These are phyloP conservation scores for Kuraishia piskuri DNA, from an alignment of 805 yeast genomes.

Conservation along the genomic window DNA sequence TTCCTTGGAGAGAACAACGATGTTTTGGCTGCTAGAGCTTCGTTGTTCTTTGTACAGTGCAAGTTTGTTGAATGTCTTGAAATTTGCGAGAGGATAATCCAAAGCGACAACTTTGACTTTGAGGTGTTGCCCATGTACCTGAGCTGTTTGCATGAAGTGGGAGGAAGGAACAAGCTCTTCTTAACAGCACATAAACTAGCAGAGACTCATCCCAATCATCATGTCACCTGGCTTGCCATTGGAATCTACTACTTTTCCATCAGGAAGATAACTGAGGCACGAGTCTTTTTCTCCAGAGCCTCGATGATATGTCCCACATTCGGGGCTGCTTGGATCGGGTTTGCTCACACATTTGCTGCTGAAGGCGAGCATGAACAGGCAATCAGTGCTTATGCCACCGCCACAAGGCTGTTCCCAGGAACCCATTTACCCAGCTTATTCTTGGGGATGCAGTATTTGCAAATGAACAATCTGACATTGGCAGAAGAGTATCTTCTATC, in stretches of 20 bases:
- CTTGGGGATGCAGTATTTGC: conserved; percentile 93
- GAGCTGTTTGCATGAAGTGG: conserved; percentile 78
- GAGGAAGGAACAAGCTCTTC: conserved; percentile 74
- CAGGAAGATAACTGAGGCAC: conserved; percentile 67
- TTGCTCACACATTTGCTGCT: conserved; percentile 94
- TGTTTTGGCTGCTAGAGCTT: conserved; percentile 59
- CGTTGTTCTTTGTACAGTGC: conserved; percentile 64
- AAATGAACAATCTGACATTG: conserved; percentile 71
- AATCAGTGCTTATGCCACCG: conserved; percentile 92
- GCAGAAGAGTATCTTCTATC: conserved; percentile 81
- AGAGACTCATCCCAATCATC: conserved; percentile 70
- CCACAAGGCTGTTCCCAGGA: conserved; percentile 85
- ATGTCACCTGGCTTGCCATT: conserved; percentile 87
- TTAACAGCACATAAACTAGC: conserved; percentile 78
- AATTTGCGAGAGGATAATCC: conserved; percentile 54
- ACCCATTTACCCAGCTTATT: conserved; percentile 84
- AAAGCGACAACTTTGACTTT: conserved; percentile 63
- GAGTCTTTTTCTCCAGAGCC: conserved; percentile 82
- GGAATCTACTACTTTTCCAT: conserved; percentile 83
- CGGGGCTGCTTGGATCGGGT: conserved; percentile 96
- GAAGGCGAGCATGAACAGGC: conserved; percentile 99
- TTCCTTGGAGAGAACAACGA: conserved; percentile 64
- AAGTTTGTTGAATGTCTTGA: conserved; percentile 68
- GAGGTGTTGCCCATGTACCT: conserved; percentile 69
- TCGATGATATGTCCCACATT: conserved; percentile 82